Base-by-base conservation (phyloP, 306 rosid genomes). In the Myrica gale region DNA sequence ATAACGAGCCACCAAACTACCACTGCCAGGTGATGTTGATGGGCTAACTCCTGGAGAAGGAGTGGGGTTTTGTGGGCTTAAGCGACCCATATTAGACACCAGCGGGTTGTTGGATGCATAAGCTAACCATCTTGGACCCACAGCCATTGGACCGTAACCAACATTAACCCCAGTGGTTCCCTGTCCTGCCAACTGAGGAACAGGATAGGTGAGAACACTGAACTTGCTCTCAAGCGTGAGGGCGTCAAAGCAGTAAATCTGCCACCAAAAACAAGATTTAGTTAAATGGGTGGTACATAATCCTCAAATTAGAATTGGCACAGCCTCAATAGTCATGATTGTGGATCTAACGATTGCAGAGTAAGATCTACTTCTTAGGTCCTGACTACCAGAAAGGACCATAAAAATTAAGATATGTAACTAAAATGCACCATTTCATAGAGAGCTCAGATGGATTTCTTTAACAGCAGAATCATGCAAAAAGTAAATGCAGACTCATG, bases 111-210 rank as follows among this genome's bases (percentile, higher is more conserved):
- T 89, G 76, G 93, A 85, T 67, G 97, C 86, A 88, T 93, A 93
- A 66, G 98, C 98, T 81, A 93, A 79, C 98, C 98, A 93, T 88
- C 98, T 93, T 12, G 98, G 91, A 79, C 97, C 98, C 80, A 93
- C 97, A 82, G 93, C 88, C 97, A 93, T 88, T 58, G 98, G 97
- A 76, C 98, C 97, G 73, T 89, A 91, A 81, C 97, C 96, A 42
- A 93, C 90, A 87, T 93, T 91, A 82, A 89, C 88, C 45, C 96
- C 87, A 45, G 42, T 5, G 47, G 88, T 75, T 79, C 92, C 98
- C 79, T 85, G 97, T 73, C 93, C 96, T 42, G 74, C 71, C 81
- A 89, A 74, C 84, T 88, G 96, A 75, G 98, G 92, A 84, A 91
- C 93, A 63, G 98, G 97, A 82, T 89, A 85, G 74, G 92, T 91